Conservation (phyloP, 305 asterid species). For the Caryopteris hybrid region DNA sequence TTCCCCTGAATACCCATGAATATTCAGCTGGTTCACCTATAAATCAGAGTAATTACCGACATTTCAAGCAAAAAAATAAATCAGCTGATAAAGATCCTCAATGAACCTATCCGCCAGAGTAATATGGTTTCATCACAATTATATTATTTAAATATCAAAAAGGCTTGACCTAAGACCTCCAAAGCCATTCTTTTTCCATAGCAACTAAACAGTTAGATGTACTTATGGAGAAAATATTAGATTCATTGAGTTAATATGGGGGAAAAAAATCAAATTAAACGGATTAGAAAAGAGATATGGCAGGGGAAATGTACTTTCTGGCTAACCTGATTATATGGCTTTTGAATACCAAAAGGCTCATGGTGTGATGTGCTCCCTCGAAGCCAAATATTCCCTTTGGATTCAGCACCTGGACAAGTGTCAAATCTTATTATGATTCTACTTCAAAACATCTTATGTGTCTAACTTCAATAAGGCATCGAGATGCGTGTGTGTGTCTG, state of each 20-base stretch:
- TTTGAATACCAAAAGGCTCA: conserved; percentile 26
- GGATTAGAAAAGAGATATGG: neutral
- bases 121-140: conserved; percentile 6
- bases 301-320: conserved; percentile 1
- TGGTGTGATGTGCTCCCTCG: conserved; percentile 31
- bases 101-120: neutral
- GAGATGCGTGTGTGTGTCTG: too few relatives aligned
- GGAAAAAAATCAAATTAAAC: neutral
- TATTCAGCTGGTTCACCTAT: conserved; percentile 34
- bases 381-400: conserved; percentile 36
- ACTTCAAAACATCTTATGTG: neutral
- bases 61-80: neutral
- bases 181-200: neutral
- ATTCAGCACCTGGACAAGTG: conserved; percentile 43
- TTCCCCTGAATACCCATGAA: conserved; percentile 24
- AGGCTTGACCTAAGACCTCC: too few relatives aligned
- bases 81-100: neutral
- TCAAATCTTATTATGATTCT: conserved; percentile 11
- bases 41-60: conserved; percentile 18
- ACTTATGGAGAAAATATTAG: too few relatives aligned
- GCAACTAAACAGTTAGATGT: neutral
- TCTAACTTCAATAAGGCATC: too few relatives aligned
- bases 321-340: conserved; percentile 43
- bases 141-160: neutral
- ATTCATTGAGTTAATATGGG: neutral